Evolutionary conservation across 2,329 filamentous ascomycete genomes (phyloP).

Genomic region (Fusarium coffeatum): DNA sequence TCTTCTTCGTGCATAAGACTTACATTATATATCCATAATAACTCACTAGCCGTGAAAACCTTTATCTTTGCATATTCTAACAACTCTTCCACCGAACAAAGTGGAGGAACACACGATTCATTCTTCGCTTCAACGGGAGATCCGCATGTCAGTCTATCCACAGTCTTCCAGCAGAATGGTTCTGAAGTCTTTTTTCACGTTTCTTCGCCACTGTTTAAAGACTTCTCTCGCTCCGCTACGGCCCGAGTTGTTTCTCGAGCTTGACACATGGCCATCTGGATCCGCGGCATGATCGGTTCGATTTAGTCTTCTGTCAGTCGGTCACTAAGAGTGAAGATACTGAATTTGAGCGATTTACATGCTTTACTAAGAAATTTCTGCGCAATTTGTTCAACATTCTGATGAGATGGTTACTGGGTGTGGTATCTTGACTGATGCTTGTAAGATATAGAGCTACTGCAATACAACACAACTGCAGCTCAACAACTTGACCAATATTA

Average conservation of each 20-base stretch:
- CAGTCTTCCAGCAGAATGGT: not conserved
- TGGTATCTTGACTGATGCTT: not conserved
- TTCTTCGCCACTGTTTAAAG: constrained; percentile 12
- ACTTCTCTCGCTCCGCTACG: constrained; percentile 5
- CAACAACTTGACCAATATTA: not conserved
- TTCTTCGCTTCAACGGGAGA: constrained; percentile 1
- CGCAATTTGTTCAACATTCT: no score
- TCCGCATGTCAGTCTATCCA: not conserved
- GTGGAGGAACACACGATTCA: constrained; percentile 5
- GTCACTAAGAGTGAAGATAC: not conserved
- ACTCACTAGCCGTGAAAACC: constrained; percentile 1
- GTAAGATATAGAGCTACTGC: not conserved
- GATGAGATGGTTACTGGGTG: not conserved
- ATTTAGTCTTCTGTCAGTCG: constrained; percentile 7
- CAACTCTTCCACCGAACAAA: not conserved
- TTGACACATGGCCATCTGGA: not conserved
- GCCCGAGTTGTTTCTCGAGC: constrained; percentile 5
- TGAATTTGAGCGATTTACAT: constrained; percentile 24
- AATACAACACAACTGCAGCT: not conserved
- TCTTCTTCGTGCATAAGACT: not conserved
- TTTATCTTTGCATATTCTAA: not conserved
- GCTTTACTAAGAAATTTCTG: not conserved
- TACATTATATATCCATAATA: not conserved
- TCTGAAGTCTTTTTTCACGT: not conserved
- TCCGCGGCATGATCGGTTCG: constrained; percentile 9